phyloP scores from a whole-genome alignment of 2,329 filamentous ascomycete genomes.

The Zasmidium citrigriseum region DNA sequence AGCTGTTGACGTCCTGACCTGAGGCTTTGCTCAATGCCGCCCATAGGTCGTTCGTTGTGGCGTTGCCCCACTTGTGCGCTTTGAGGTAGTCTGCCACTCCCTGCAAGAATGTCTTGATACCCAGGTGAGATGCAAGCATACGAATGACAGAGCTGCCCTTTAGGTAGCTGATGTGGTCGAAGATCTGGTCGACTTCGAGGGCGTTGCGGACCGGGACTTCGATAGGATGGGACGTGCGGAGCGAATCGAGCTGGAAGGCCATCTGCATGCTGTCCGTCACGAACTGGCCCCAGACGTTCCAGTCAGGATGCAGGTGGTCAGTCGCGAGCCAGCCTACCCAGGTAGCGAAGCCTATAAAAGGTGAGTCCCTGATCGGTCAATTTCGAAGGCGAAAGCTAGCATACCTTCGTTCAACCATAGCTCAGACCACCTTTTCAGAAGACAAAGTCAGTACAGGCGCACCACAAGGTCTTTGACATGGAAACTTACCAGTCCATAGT shows the following conservation, averaged over 20 bases:
- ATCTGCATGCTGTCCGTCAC: conserved; percentile 92
- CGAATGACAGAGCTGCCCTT: conserved; percentile 96
- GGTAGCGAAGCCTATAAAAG: conserved; percentile 71
- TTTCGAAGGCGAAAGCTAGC: background rate
- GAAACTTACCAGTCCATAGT: conserved; percentile 78
- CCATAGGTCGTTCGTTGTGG: conserved; percentile 91
- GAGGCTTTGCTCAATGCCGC: conserved; percentile 82
- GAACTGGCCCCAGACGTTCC: conserved; percentile 97
- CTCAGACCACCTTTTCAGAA: conserved; percentile 46
- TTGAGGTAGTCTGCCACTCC: conserved; percentile 90
- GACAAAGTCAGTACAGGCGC: background rate
- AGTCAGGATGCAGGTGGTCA: conserved; percentile 90
- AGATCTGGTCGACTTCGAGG: conserved; percentile 95
- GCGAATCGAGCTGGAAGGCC: conserved; percentile 84
- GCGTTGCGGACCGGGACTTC: conserved; percentile 93
- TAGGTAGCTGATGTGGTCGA: conserved; percentile 93
- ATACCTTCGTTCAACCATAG: conserved; percentile 83
- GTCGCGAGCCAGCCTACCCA: conserved; percentile 97
- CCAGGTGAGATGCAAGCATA: conserved; percentile 91
- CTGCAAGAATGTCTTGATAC: conserved; percentile 82
- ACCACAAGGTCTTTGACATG: too few species aligned
- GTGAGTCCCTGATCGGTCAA: background rate
- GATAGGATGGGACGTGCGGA: conserved; percentile 91
- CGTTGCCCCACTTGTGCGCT: conserved; percentile 83
- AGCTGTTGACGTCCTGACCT: conserved; percentile 76